Evolutionary conservation across 768 basidiomycete genomes (phyloP), one percentile per base, ranked within the genome.

Genomic region (Cubamyces sp.): DNA sequence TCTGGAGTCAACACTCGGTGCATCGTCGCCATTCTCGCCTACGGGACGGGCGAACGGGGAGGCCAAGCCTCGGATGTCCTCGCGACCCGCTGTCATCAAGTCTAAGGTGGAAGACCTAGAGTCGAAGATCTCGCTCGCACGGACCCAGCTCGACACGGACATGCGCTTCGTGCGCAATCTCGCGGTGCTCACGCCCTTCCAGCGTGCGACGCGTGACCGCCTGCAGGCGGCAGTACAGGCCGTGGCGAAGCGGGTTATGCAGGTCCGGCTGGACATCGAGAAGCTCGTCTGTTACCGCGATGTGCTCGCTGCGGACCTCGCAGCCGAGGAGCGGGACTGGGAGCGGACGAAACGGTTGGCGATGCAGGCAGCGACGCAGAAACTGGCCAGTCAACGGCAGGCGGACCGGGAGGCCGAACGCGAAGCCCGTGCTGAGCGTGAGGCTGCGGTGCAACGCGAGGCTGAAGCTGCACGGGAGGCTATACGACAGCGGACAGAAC

Each of bases 171-270:
- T 90, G 21, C 87, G 91, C 43, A 96, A 96, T 68, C 81, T 98
- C 21, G 88, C 88, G 1, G 84, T 90, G 45, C 80, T 98, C 41
- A 90, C 92, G 16, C 96, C 97, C 3, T 96, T 98, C 74, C 92
- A 89, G 69, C 85, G 85, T 50, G 79, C 87, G 9, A 95, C 95
- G 3, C 85, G 95, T 49, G 91, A 93, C 64, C 84, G 87, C 47
- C 81, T 99, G 26, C 76, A 83, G 23, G 67, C 75, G 23, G 80
- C 86, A 3, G 77, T 95, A 18, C 85, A 87, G 66, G 77, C 75
- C 18, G 77, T 89, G 14, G 84, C 89, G 8, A 87, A 83, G 69
- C 82, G 84, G 42, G 76, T 98, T 51, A 84, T 82, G 68, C 79
- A 81, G 64, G 76, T 86, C 50, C 85, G 93, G 49, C 76, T 96